Conservation (phyloP, 768 basidiomycete species). For the Suillus subaureus region DNA sequence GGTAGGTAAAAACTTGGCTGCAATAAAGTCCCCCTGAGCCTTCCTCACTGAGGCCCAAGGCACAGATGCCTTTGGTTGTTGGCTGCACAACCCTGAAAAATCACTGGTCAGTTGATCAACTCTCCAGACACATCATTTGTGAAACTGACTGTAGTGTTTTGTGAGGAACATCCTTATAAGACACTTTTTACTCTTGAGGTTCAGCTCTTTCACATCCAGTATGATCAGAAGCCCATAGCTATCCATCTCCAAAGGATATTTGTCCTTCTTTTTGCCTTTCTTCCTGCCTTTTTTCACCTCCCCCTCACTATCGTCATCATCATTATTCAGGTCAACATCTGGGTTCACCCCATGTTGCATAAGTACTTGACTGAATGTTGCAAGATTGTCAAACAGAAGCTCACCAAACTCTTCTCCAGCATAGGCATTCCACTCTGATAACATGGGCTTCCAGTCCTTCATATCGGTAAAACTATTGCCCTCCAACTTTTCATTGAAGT, state of each 20-base stretch:
- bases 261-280: neutral
- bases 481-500: slow-evolving; percentile 4
- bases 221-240: slow-evolving; percentile 1
- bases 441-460: slow-evolving; percentile 1
- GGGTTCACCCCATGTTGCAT: neutral
- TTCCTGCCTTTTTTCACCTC: neutral
- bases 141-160: slow-evolving; percentile 2
- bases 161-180: neutral
- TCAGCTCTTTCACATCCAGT: neutral
- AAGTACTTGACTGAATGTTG: neutral
- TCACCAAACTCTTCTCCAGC: neutral
- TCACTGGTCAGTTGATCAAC: neutral
- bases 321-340: neutral
- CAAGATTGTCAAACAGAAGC: neutral
- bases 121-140: neutral
- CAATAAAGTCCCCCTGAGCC: neutral
- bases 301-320: neutral
- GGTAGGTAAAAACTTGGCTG: neutral
- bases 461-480: neutral
- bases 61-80: neutral
- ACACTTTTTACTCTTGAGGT: neutral
- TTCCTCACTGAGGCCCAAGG: neutral
- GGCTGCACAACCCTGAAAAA: neutral
- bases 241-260: neutral
- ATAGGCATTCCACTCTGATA: slow-evolving; percentile 4